Conservation (phyloP, 1,139 yeast species). For the Suzukiozyma palmioleophila region DNA sequence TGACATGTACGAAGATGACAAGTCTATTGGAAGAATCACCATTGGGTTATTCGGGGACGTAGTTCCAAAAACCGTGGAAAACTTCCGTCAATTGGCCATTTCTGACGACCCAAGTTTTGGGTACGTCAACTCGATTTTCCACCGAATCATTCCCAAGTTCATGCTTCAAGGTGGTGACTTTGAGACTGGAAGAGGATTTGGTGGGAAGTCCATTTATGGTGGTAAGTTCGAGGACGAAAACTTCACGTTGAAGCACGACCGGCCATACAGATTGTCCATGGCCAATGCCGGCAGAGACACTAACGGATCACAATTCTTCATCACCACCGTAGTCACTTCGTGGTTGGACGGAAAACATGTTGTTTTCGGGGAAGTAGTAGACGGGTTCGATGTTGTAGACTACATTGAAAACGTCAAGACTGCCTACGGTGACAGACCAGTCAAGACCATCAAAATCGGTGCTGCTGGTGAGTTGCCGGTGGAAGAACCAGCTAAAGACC, state of each 20-base stretch:
- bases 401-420: constrained; percentile 53
- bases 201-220: constrained; percentile 59
- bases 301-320: constrained; percentile 63
- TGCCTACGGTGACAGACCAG: constrained; percentile 47
- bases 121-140: constrained; percentile 50
- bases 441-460: constrained; percentile 45
- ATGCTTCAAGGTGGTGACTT: constrained; percentile 65
- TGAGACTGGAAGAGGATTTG: constrained; percentile 56
- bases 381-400: constrained; percentile 60
- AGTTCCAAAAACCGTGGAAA: constrained; percentile 57
- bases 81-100: constrained; percentile 55
- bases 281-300: constrained; percentile 63
- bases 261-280: constrained; percentile 58
- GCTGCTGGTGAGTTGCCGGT: constrained; percentile 43
- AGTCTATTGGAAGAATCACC: constrained; percentile 61
- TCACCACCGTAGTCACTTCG: constrained; percentile 56
- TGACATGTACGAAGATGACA: constrained; percentile 79
- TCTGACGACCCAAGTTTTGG: constrained; percentile 55
- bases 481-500: constrained; percentile 13
- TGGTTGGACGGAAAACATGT: constrained; percentile 72
- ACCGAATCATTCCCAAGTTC: constrained; percentile 53
- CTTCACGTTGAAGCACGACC: constrained; percentile 52
- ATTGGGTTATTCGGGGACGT: constrained; percentile 69
- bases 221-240: constrained; percentile 55
- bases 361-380: constrained; percentile 76